Evolutionary conservation across 225 moss, liverwort and hornwort species (phyloP).

Genomic region (Antitrichia curtipendula): DNA sequence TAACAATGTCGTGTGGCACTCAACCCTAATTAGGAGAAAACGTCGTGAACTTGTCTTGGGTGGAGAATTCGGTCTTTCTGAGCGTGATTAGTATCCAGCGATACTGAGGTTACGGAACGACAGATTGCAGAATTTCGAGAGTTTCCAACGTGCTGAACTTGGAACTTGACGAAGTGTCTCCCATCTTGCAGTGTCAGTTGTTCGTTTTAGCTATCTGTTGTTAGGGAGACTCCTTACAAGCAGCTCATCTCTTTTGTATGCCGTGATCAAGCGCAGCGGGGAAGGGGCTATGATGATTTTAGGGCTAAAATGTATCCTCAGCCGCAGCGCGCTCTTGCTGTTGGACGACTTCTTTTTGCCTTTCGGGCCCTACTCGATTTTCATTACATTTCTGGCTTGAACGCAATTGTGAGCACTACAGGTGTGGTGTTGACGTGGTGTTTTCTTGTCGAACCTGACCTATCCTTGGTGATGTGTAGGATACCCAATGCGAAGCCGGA

Average conservation of each 20-base stretch:
- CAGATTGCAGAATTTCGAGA: background rate
- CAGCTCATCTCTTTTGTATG: background rate
- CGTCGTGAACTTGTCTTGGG: background rate
- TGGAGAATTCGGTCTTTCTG: background rate
- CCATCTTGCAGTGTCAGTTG: background rate
- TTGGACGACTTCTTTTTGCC: background rate
- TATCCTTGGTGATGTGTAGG: constrained; percentile 14
- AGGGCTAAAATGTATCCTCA: background rate
- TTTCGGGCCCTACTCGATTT: background rate
- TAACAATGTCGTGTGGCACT: background rate
- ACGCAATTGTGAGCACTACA: background rate
- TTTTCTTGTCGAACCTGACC: background rate
- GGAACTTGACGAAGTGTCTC: background rate
- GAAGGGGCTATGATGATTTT: background rate
- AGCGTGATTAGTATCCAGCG: background rate
- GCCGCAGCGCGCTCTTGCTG: background rate
- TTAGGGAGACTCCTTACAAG: background rate
- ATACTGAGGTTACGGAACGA: background rate
- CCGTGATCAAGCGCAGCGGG: background rate
- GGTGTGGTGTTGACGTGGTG: background rate
- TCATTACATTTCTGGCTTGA: background rate
- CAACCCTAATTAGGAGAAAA: background rate
- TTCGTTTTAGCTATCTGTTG: background rate
- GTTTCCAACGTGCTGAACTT: background rate
- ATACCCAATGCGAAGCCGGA: constrained; percentile 96